These are phyloP conservation scores for Phoma herbarum DNA, from an alignment of 2,329 filamentous ascomycete genomes.

Conservation along the genomic window DNA sequence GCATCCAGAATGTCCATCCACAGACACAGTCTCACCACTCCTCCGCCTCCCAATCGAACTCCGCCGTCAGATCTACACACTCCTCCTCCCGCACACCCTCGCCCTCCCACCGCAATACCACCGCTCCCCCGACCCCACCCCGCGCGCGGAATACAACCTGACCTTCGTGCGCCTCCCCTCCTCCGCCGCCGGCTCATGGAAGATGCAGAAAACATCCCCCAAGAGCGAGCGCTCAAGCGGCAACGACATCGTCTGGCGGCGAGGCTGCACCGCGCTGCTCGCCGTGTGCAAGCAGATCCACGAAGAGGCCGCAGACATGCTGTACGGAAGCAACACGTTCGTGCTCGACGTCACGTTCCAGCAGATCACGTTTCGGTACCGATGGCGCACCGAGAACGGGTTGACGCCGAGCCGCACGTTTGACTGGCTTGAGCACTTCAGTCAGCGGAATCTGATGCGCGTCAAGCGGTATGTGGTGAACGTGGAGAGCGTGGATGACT, in stretches of 20 bases:
- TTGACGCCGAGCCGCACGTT: slow-evolving; percentile 53
- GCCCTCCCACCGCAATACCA: slow-evolving; percentile 29
- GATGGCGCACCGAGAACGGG: slow-evolving; percentile 55
- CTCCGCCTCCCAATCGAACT: slow-evolving; percentile 55
- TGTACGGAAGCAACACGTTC: slow-evolving; percentile 60
- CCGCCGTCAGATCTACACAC: slow-evolving; percentile 53
- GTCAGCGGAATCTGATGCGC: slow-evolving; percentile 52
- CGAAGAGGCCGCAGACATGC: slow-evolving; percentile 55
- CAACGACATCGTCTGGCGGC: slow-evolving; percentile 54
- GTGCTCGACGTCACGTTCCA: slow-evolving; percentile 56
- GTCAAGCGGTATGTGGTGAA: slow-evolving; percentile 56
- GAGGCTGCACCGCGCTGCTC: slow-evolving; percentile 54
- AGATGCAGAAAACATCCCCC: slow-evolving; percentile 38
- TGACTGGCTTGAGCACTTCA: slow-evolving; percentile 55
- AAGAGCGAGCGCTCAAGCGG: slow-evolving; percentile 37
- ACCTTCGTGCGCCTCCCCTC: slow-evolving; percentile 39
- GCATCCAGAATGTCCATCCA: not conserved
- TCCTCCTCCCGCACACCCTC: slow-evolving; percentile 55
- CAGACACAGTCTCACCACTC: slow-evolving; percentile 32
- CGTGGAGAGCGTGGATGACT: slow-evolving; percentile 59
- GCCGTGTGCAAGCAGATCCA: slow-evolving; percentile 54
- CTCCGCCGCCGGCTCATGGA: slow-evolving; percentile 38
- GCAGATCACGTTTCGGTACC: slow-evolving; percentile 55
- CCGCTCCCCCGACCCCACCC: slow-evolving; percentile 14
- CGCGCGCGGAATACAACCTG: slow-evolving; percentile 41